Conservation (phyloP, 768 basidiomycete species). For the Tricholoma sp. region DNA sequence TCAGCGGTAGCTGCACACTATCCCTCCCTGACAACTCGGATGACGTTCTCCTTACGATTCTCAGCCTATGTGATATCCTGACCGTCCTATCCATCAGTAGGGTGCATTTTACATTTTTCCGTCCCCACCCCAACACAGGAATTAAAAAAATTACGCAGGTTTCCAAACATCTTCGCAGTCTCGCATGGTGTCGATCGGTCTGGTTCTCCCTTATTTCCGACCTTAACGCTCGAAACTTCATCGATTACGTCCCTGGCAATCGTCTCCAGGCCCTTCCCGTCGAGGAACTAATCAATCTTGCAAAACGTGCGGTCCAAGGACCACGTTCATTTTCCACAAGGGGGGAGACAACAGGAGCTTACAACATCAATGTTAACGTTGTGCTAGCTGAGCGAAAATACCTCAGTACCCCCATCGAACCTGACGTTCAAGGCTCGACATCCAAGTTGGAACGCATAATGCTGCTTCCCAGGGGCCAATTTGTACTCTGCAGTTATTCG, state of each 20-base stretch:
- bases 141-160: neutral
- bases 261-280: neutral
- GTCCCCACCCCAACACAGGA: neutral
- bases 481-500: too few relatives aligned
- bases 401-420: too few relatives aligned
- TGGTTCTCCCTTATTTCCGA: neutral
- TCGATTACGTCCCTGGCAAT: neutral
- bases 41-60: neutral
- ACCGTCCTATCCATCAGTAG: neutral
- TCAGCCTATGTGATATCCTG: neutral
- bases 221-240: neutral
- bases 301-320: neutral
- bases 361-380: too few relatives aligned
- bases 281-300: neutral
- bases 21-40: neutral
- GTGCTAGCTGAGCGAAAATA: too few relatives aligned
- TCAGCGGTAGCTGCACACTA: neutral
- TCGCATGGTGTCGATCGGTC: neutral
- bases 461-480: too few relatives aligned
- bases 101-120: neutral
- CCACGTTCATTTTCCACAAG: neutral
- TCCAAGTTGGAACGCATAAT: too few relatives aligned
- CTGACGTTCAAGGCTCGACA: too few relatives aligned
- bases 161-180: neutral
- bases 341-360: too few relatives aligned